Evolutionary conservation across 163 green algal species (phyloP).

Genomic region (Coccomyxa subellipsoidea): DNA sequence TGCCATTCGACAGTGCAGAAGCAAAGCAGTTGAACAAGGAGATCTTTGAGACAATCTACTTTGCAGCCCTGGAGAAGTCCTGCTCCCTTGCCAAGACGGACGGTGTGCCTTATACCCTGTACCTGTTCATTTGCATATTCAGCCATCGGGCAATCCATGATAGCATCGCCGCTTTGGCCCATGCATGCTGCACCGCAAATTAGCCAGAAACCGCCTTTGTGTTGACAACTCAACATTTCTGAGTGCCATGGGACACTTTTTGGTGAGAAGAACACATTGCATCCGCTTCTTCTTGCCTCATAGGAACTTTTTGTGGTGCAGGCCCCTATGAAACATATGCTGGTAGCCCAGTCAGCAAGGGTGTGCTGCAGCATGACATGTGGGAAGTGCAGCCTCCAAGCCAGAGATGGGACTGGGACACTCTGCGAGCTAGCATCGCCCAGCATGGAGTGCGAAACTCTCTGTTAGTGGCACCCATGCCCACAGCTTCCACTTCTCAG

Average conservation of each 20-base stretch:
- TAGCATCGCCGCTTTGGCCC: no score
- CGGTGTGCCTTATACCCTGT: slow-evolving; percentile 31
- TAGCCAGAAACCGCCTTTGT: no score
- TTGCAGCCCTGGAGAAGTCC: slow-evolving; percentile 75
- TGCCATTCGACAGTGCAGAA: slow-evolving; percentile 93
- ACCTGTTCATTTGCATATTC: no score
- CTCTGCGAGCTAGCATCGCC: slow-evolving; percentile 72
- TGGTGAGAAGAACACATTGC: no score
- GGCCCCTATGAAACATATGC: slow-evolving; percentile 90
- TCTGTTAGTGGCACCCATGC: slow-evolving; percentile 97
- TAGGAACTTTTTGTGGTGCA: slow-evolving; percentile 22
- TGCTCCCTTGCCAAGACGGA: slow-evolving; percentile 81
- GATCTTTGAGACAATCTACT: slow-evolving; percentile 99
- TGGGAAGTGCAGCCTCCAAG: slow-evolving; percentile 78
- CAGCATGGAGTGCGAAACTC: slow-evolving; percentile 95
- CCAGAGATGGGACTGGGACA: slow-evolving; percentile 85
- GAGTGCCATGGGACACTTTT: background rate
- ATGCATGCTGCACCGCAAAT: no score
- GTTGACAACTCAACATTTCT: background rate
- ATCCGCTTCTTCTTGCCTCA: no score
- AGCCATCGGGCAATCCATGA: no score
- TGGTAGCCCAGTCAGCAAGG: slow-evolving; percentile 87
- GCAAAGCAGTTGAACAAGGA: slow-evolving; percentile 92
- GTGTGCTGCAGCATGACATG: slow-evolving; percentile 96
- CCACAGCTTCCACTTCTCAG: slow-evolving; percentile 89